Evolutionary conservation across 495 filamentous ascomycete species (phyloP).

Genomic region (Penicillium bovifimosum): DNA sequence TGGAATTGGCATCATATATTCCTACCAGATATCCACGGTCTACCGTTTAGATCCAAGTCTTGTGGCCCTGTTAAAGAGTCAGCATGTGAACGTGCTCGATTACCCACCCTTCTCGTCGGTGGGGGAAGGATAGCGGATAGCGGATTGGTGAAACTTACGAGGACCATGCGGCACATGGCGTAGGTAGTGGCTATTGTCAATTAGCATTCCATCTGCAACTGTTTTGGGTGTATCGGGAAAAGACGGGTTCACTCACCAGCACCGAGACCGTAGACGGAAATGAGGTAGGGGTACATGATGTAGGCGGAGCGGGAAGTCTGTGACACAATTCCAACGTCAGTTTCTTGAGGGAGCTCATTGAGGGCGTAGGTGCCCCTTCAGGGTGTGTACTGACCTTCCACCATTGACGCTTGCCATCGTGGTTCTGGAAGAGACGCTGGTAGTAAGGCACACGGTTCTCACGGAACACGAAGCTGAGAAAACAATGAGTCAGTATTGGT

Average conservation of each 20-base stretch:
- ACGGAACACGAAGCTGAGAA: conserved; percentile 63
- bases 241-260: conserved; percentile 41
- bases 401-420: conserved; percentile 80
- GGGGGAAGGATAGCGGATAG: neutral
- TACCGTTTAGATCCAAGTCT: conserved; percentile 38
- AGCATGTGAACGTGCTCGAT: conserved; percentile 15
- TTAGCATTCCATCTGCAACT: conserved; percentile 16
- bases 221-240: conserved; percentile 36
- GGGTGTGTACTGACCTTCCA: conserved; percentile 61
- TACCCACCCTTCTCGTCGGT: neutral
- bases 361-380: neutral
- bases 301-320: conserved; percentile 59
- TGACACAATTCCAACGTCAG: conserved; percentile 9
- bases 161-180: conserved; percentile 52
- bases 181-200: conserved; percentile 44
- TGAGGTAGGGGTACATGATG: conserved; percentile 69
- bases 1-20: conserved; percentile 38
- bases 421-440: conserved; percentile 76
- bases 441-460: conserved; percentile 80
- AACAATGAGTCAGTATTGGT: conserved; percentile 8
- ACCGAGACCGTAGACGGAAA: conserved; percentile 57
- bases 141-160: conserved; percentile 37
- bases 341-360: conserved; percentile 2
- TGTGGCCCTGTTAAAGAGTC: conserved; percentile 60
- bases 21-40: conserved; percentile 52